phyloP scores from a whole-genome alignment of 306 rosid genomes.

The Luffa aegyptiaca region DNA sequence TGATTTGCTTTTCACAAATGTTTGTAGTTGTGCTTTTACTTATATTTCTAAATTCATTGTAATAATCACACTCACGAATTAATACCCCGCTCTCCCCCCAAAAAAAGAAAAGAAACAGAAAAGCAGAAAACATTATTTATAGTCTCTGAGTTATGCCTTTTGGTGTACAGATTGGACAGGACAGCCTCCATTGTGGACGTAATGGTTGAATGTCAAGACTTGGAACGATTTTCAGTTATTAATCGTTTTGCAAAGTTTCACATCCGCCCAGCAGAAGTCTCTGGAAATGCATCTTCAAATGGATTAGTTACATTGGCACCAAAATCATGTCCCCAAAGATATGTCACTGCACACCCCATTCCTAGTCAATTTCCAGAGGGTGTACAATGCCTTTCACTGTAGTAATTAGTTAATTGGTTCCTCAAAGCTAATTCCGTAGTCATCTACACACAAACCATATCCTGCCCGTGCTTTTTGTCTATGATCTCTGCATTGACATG shows the following conservation, averaged over 20 bases:
- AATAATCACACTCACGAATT: background rate
- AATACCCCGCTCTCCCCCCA: background rate
- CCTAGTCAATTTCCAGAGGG: conserved; percentile 44
- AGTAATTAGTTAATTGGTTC: conserved; percentile 17
- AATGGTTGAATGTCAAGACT: conserved; percentile 39
- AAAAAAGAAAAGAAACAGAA: background rate
- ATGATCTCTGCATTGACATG: conserved; percentile 16
- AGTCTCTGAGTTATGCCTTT: conserved; percentile 5
- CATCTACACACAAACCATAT: conserved; percentile 15
- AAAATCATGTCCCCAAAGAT: conserved; percentile 27
- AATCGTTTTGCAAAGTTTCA: conserved; percentile 56
- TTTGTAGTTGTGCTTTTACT: background rate
- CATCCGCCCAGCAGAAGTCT: conserved; percentile 25
- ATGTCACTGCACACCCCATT: conserved; percentile 33
- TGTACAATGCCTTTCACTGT: conserved; percentile 41
- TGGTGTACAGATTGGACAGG: conserved; percentile 37
- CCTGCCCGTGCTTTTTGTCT: conserved; percentile 12
- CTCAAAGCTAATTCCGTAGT: conserved; percentile 15
- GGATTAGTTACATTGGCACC: conserved; percentile 11
- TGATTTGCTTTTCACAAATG: background rate
- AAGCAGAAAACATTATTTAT: background rate
- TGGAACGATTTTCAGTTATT: conserved; percentile 46
- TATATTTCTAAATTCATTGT: background rate
- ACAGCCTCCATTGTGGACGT: conserved; percentile 30
- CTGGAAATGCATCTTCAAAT: conserved; percentile 28